Conservation (phyloP, 768 basidiomycete genomes). For the Rhodotorula graminis region DNA sequence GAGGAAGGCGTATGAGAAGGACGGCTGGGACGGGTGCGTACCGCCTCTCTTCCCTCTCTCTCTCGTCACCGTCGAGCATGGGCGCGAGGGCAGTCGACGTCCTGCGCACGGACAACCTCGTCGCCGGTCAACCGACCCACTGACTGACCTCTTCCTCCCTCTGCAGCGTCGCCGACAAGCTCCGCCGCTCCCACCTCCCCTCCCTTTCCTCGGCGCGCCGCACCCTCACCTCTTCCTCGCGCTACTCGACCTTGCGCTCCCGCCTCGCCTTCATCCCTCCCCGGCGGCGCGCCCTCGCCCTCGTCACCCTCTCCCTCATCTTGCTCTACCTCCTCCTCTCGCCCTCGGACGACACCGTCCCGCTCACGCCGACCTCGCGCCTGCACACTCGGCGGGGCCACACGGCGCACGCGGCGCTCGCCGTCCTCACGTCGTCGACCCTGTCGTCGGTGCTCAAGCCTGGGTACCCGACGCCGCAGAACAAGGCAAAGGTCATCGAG, state of each 20-base stretch:
- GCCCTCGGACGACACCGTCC: not conserved
- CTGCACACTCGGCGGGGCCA: not conserved
- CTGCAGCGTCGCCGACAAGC: not conserved
- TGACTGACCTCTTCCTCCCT: too few relatives aligned
- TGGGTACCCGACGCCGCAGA: not conserved
- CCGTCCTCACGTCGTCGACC: not conserved
- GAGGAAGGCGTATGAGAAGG: constrained; percentile 18
- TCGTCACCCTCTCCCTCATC: constrained; percentile 8
- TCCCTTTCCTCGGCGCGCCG: constrained; percentile 9
- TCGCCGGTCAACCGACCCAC: too few relatives aligned
- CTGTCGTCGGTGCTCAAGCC: not conserved
- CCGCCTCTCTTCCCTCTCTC: too few relatives aligned
- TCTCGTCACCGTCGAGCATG: too few relatives aligned
- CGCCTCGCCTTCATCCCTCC: constrained; percentile 4
- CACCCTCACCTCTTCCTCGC: constrained; percentile 1
- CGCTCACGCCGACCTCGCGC: not conserved
- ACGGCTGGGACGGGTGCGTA: constrained; percentile 12
- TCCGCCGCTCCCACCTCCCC: not conserved
- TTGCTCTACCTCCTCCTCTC: constrained; percentile 10
- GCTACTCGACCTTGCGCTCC: not conserved
- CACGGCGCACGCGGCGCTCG: not conserved
- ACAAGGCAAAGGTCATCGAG: constrained; percentile 24
- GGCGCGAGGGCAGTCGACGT: too few relatives aligned
- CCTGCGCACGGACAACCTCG: too few relatives aligned
- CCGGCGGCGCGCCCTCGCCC: not conserved